Conservation (phyloP, 2,329 filamentous ascomycete species). For the Penicillium digitatum region DNA sequence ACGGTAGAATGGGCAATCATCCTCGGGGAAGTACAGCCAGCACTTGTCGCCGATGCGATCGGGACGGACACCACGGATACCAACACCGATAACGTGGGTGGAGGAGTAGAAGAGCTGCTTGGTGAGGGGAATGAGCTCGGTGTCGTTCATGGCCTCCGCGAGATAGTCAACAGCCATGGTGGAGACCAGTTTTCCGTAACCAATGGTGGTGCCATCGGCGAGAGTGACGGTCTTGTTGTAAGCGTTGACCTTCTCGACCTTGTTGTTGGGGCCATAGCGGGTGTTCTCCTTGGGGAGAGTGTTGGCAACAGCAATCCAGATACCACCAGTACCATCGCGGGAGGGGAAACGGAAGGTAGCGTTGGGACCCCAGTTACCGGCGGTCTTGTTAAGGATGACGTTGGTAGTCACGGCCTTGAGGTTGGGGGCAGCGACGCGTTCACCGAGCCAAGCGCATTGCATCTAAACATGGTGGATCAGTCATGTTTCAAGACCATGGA, state of each 20-base stretch:
- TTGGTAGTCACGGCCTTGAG: constrained; percentile 92
- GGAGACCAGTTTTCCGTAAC: constrained; percentile 87
- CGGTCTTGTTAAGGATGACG: constrained; percentile 91
- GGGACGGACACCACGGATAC: constrained; percentile 83
- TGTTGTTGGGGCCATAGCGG: constrained; percentile 77
- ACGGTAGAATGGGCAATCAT: constrained; percentile 98
- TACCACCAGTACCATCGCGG: constrained; percentile 90
- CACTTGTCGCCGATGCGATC: constrained; percentile 99
- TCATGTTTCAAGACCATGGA: not conserved
- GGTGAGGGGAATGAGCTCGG: constrained; percentile 75
- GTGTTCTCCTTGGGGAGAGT: constrained; percentile 91
- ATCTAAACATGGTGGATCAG: constrained; percentile 57
- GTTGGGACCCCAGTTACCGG: constrained; percentile 97
- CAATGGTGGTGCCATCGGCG: constrained; percentile 78
- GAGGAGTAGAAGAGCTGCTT: constrained; percentile 95
- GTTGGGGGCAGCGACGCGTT: constrained; percentile 95
- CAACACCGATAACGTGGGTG: constrained; percentile 95
- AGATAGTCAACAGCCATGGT: constrained; percentile 95
- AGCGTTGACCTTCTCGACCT: constrained; percentile 82
- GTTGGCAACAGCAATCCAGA: constrained; percentile 96
- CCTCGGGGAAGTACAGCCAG: constrained; percentile 99
- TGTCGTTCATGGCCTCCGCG: constrained; percentile 79
- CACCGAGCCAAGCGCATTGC: constrained; percentile 98
- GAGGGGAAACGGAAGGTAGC: constrained; percentile 98
- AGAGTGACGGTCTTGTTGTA: constrained; percentile 78